A percentile compares a stretch with the other conserved stretches of the same genome.
phyloP scores from a whole-genome alignment of 192 early-diverging fungal species.

The Coemansia nantahalensis region DNA sequence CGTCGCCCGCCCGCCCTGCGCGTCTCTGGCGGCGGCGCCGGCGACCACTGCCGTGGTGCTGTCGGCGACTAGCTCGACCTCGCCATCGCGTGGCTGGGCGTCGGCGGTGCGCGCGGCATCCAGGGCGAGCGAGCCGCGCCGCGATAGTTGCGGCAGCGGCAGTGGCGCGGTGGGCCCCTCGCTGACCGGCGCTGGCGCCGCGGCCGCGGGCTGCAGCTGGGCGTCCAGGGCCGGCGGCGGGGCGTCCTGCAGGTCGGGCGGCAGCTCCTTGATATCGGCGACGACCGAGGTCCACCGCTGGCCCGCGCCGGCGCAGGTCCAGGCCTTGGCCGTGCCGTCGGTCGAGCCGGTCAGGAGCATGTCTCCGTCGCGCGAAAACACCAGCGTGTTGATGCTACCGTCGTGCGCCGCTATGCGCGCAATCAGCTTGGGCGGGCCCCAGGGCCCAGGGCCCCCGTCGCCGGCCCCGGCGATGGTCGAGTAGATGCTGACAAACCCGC shows the following conservation, averaged over 20 bases:
- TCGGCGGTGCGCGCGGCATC: no score
- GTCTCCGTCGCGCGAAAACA: slow-evolving; percentile 67
- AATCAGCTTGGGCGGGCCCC: slow-evolving; percentile 54
- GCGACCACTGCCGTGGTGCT: slow-evolving; percentile 5
- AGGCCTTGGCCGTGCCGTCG: slow-evolving; percentile 79
- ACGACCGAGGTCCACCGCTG: slow-evolving; percentile 60
- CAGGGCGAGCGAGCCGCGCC: no score
- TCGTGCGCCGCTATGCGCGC: slow-evolving; percentile 66
- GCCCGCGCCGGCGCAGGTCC: slow-evolving; percentile 56
- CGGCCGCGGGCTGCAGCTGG: no score
- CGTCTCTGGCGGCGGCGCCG: slow-evolving; percentile 50
- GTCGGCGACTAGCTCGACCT: slow-evolving; percentile 12
- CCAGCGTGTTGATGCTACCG: slow-evolving; percentile 70
- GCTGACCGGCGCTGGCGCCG: no score
- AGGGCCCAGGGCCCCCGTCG: background rate
- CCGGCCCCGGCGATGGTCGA: slow-evolving; percentile 58
- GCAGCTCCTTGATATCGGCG: slow-evolving; percentile 39
- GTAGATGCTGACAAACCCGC: slow-evolving; percentile 75
- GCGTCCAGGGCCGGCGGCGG: no score
- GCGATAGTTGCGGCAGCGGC: no score
- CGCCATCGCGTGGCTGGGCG: background rate
- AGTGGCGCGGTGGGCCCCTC: no score
- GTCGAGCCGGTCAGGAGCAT: slow-evolving; percentile 69
- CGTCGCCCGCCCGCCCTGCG: no score
- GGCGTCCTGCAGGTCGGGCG: background rate